phyloP scores from a whole-genome alignment of 1,284 basidiomycete genomes.

The Sanguinoderma infundibulare region DNA sequence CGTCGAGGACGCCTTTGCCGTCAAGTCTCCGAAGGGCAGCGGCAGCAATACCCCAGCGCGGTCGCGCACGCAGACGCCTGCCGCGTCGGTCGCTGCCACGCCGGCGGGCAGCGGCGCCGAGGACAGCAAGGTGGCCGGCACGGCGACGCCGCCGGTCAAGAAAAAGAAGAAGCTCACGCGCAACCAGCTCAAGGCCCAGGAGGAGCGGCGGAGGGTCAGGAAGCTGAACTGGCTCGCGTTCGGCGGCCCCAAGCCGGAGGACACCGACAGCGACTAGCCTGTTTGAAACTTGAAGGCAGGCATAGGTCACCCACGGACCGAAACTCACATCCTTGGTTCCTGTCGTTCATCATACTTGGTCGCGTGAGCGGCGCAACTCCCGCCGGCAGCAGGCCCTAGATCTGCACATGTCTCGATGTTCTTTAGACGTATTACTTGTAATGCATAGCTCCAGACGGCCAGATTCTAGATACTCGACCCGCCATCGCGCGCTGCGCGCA shows the following conservation, averaged over 20 bases:
- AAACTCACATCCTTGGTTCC: background rate
- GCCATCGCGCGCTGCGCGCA: background rate
- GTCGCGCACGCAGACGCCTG: constrained; percentile 68
- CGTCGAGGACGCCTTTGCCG: constrained; percentile 75
- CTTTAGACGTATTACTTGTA: background rate
- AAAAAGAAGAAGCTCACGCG: constrained; percentile 94
- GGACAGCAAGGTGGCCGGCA: constrained; percentile 49
- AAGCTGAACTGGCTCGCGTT: constrained; percentile 86
- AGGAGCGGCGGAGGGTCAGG: constrained; percentile 79
- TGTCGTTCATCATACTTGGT: background rate
- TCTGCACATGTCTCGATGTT: constrained; percentile 1
- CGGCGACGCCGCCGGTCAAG: constrained; percentile 50
- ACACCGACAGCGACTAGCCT: constrained; percentile 58
- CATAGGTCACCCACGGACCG: background rate
- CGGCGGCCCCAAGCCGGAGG: constrained; percentile 82
- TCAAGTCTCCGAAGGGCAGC: constrained; percentile 70
- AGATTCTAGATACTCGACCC: background rate
- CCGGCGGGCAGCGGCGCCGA: constrained; percentile 78
- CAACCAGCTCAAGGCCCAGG: constrained; percentile 89
- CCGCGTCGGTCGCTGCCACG: constrained; percentile 63
- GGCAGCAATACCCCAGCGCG: constrained; percentile 49
- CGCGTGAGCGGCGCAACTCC: background rate
- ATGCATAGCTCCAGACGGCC: background rate
- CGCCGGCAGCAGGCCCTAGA: background rate
- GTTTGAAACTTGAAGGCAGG: background rate